Evolutionary conservation across 2,329 filamentous ascomycete species (phyloP).

Genomic region (Metarhizium anisopliae): DNA sequence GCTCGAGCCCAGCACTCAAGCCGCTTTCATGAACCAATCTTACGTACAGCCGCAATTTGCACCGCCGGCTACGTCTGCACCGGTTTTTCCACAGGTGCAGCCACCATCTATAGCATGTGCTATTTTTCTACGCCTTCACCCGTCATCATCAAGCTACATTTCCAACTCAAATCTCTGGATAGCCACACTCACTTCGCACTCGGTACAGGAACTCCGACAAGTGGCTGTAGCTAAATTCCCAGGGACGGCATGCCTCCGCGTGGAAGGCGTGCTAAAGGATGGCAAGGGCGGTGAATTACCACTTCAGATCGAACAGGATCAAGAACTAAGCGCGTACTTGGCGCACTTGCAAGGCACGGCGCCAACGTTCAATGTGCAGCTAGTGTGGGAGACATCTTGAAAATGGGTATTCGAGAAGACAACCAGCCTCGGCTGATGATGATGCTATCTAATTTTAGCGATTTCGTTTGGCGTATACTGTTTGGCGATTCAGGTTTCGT

Average conservation of each 20-base stretch:
- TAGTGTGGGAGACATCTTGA: conserved; percentile 22
- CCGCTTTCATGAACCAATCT: conserved; percentile 24
- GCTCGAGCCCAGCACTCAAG: conserved; percentile 27
- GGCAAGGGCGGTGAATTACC: conserved; percentile 50
- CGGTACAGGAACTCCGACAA: conserved; percentile 54
- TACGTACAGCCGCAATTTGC: conserved; percentile 21
- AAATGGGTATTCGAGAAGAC: not conserved
- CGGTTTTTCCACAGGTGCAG: conserved; percentile 15
- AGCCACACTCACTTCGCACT: conserved; percentile 47
- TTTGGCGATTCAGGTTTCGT: not conserved
- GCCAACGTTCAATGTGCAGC: conserved; percentile 34
- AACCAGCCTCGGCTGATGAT: not conserved
- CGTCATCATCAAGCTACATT: conserved; percentile 49
- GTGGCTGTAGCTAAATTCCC: conserved; percentile 53
- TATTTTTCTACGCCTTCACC: conserved; percentile 62
- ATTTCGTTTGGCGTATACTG: not conserved
- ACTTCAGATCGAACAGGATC: conserved; percentile 59
- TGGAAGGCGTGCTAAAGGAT: conserved; percentile 59
- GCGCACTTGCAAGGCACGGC: conserved; percentile 45
- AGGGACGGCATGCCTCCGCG: conserved; percentile 45
- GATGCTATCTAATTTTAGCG: not conserved
- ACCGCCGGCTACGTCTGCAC: conserved; percentile 12
- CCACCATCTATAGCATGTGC: conserved; percentile 31
- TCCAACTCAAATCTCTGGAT: conserved; percentile 53
- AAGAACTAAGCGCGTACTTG: conserved; percentile 65